Conservation (phyloP, 1,284 basidiomycete genomes). For the Mycena citricolor region DNA sequence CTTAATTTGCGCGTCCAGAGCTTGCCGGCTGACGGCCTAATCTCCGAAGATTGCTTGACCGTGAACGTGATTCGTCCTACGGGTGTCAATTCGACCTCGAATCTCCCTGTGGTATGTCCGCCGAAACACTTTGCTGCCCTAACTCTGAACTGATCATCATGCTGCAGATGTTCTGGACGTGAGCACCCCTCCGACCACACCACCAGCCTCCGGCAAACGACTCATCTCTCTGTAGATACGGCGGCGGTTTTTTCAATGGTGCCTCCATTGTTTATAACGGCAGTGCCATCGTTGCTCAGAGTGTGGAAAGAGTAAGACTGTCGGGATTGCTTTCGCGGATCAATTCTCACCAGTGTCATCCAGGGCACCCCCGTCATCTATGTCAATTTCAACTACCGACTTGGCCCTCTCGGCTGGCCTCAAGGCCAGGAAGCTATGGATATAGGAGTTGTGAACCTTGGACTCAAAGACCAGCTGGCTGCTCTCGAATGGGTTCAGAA, state of each 20-base stretch:
- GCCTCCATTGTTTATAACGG: slow-evolving; percentile 38
- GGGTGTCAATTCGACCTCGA: neutral
- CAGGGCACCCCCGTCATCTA: slow-evolving; percentile 30
- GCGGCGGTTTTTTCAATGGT: slow-evolving; percentile 39
- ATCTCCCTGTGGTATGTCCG: slow-evolving; percentile 15
- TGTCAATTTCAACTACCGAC: slow-evolving; percentile 44
- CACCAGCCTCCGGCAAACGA: neutral
- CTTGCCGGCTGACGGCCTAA: neutral
- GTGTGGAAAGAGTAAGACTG: too few relatives aligned
- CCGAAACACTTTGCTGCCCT: too few relatives aligned
- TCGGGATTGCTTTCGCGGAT: too few relatives aligned
- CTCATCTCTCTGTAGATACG: slow-evolving; percentile 31
- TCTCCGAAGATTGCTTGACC: slow-evolving; percentile 12
- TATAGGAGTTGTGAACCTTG: slow-evolving; percentile 33
- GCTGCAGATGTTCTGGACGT: slow-evolving; percentile 42
- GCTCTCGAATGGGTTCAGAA: slow-evolving; percentile 38
- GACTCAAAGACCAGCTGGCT: slow-evolving; percentile 32
- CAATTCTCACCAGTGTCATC: too few relatives aligned
- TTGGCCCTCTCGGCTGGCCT: slow-evolving; percentile 39
- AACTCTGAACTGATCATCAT: too few relatives aligned
- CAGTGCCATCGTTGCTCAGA: slow-evolving; percentile 44
- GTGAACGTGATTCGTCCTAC: slow-evolving; percentile 9
- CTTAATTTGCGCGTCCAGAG: neutral
- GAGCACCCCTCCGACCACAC: slow-evolving; percentile 13
- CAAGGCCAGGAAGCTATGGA: slow-evolving; percentile 32